These are phyloP conservation scores for Trypanosoma lewisi DNA, from an alignment of 208 protist genomes.

Conservation along the genomic window DNA sequence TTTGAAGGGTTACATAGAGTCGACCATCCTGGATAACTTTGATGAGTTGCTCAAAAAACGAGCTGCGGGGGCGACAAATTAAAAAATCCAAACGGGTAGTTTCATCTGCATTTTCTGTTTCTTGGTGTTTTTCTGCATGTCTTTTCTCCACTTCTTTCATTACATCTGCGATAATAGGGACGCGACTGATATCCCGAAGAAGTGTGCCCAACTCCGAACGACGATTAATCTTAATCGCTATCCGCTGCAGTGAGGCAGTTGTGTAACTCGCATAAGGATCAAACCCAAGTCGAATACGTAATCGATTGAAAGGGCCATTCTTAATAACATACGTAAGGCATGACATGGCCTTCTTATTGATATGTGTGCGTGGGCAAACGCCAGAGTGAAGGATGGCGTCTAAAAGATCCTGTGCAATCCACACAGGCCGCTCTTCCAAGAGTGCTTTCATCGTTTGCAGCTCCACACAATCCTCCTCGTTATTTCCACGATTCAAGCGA, in stretches of 20 bases:
- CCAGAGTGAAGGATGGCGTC: constrained; percentile 63
- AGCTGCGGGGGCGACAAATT: constrained; percentile 6
- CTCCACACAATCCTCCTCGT: constrained; percentile 41
- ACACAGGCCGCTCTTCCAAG: constrained; percentile 61
- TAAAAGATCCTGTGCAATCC: constrained; percentile 48
- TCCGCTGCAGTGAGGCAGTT: constrained; percentile 32
- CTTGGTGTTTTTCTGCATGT: neutral
- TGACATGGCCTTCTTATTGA: constrained; percentile 62
- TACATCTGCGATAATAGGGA: constrained; percentile 42
- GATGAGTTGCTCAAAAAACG: constrained; percentile 15
- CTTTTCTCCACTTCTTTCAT: constrained; percentile 33
- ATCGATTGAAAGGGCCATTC: constrained; percentile 75
- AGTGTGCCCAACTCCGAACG: constrained; percentile 59
- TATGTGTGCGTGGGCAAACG: constrained; percentile 52
- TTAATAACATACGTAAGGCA: constrained; percentile 70
- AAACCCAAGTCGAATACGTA: constrained; percentile 74
- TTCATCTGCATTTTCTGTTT: neutral
- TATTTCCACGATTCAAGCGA: constrained; percentile 21
- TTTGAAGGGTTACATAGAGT: constrained; percentile 28
- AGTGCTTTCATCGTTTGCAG: constrained; percentile 44
- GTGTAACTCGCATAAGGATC: constrained; percentile 67
- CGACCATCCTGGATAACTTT: constrained; percentile 18
- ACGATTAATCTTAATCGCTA: constrained; percentile 50
- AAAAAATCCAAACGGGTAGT: neutral
- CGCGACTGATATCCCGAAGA: constrained; percentile 67